Evolutionary conservation across 2,329 filamentous ascomycete genomes (phyloP), one percentile per base, ranked within the genome.

Genomic region (Leptographium radiaticola): DNA sequence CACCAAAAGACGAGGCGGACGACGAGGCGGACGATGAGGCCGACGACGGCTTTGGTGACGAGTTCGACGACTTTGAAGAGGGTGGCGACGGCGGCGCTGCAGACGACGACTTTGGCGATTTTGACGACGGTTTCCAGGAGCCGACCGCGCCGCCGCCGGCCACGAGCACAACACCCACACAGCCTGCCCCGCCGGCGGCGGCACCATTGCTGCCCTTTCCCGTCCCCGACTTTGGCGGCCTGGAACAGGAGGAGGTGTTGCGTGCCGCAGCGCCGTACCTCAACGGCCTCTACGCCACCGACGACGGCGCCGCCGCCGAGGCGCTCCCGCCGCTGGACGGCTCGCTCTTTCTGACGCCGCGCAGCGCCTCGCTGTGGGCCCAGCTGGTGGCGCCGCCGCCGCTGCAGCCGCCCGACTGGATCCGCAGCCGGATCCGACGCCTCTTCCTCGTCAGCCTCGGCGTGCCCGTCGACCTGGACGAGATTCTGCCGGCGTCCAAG

Each of bases 381-480:
- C 93, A 98, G 71, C 81, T 98, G 6, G 89, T 96, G 34, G 91
- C 91, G 2, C 91, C 93, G 20, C 93, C 93, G 2, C 90, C 93
- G 2, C 80, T 98, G 40, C 89, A 95, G 63, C 93, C 93, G 7
- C 91, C 93, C 0, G 93, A 98, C 68, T 98, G 93, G 93, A 94
- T 96, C 56, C 88, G 93, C 59, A 95, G 89, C 52, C 87, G 90
- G 51, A 98, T 95, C 62, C 84, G 93, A 52, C 87, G 93, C 33
- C 80, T 98, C 31, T 98, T 98, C 67, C 81, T 98, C 44, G 90
- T 98, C 53, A 96, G 90, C 1, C 80, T 98, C 0, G 93, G 93
- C 18, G 93, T 98, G 0, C 93, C 93, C 1, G 89, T 98, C 46
- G 93, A 98, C 63, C 77, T 98, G 0, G 93, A 98, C 68, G 93